phyloP scores from a whole-genome alignment of 108 stramenopile species.

The Cyclotella atomus region DNA sequence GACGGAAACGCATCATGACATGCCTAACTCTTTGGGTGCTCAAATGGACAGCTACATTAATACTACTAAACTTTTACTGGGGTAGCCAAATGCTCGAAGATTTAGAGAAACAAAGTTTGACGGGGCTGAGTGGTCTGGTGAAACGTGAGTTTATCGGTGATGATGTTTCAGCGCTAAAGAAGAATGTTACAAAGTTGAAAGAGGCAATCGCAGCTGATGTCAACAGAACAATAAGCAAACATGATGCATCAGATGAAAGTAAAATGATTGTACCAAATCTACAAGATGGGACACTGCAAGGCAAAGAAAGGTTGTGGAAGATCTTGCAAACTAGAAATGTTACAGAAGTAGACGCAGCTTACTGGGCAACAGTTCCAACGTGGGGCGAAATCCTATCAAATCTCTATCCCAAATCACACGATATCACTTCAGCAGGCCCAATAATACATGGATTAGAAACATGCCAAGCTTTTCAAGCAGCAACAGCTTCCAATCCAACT shows the following conservation, averaged over 20 bases:
- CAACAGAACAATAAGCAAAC: not conserved
- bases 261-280: slow-evolving; percentile 34
- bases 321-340: slow-evolving; percentile 43
- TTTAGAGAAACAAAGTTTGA: slow-evolving; percentile 6
- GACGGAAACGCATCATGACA: slow-evolving; percentile 2
- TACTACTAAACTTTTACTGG: slow-evolving; percentile 35
- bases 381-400: slow-evolving; percentile 32
- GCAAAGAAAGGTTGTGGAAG: slow-evolving; percentile 37
- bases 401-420: slow-evolving; percentile 20
- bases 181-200: not conserved
- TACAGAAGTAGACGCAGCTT: slow-evolving; percentile 34
- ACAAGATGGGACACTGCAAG: slow-evolving; percentile 38
- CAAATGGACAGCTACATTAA: slow-evolving; percentile 27
- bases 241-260: slow-evolving; percentile 1
- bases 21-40: slow-evolving; percentile 25
- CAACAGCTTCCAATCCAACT: slow-evolving; percentile 37
- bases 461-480: slow-evolving; percentile 42
- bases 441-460: slow-evolving; percentile 56
- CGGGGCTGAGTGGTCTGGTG: not conserved
- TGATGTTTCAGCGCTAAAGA: not conserved
- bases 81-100: slow-evolving; percentile 24
- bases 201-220: not conserved
- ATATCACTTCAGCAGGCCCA: slow-evolving; percentile 11
- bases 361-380: slow-evolving; percentile 40
- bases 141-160: not conserved